phyloP scores from a whole-genome alignment of 441 rosid genomes.

The Flueggea neowawraea region DNA sequence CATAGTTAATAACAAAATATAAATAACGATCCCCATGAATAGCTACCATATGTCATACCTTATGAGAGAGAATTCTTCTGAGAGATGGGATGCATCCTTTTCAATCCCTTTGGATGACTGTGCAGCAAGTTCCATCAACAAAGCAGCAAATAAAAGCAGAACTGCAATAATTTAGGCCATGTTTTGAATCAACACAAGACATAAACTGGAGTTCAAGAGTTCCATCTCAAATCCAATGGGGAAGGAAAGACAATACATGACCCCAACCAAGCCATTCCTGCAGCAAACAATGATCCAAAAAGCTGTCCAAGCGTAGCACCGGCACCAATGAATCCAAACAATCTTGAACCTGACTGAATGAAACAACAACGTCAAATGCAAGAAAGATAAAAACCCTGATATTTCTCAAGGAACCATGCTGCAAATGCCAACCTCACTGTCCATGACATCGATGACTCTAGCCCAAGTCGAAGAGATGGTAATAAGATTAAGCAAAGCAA shows the following conservation, averaged over 20 bases:
- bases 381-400: slow-evolving; percentile 5
- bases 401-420: not conserved
- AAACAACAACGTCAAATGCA: slow-evolving; percentile 27
- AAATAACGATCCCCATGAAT: not conserved
- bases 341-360: slow-evolving; percentile 95
- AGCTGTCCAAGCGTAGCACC: slow-evolving; percentile 98
- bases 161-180: slow-evolving; percentile 36
- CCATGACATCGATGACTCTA: slow-evolving; percentile 91
- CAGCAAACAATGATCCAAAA: slow-evolving; percentile 87
- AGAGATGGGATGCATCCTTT: slow-evolving; percentile 41
- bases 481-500: slow-evolving; percentile 86
- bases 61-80: slow-evolving; percentile 73
- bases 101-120: slow-evolving; percentile 76
- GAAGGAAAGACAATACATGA: slow-evolving; percentile 47
- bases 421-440: slow-evolving; percentile 63
- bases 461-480: slow-evolving; percentile 98
- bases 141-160: slow-evolving; percentile 80
- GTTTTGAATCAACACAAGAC: slow-evolving; percentile 5
- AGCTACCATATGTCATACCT: slow-evolving; percentile 35
- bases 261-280: slow-evolving; percentile 86
- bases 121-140: slow-evolving; percentile 92
- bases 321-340: slow-evolving; percentile 96
- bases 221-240: slow-evolving; percentile 8
- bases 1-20: not conserved
- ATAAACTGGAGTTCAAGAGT: slow-evolving; percentile 10